These are phyloP conservation scores for Rhododendron kiyosumense DNA, from an alignment of 148 eudicot genomes.

Conservation along the genomic window DNA sequence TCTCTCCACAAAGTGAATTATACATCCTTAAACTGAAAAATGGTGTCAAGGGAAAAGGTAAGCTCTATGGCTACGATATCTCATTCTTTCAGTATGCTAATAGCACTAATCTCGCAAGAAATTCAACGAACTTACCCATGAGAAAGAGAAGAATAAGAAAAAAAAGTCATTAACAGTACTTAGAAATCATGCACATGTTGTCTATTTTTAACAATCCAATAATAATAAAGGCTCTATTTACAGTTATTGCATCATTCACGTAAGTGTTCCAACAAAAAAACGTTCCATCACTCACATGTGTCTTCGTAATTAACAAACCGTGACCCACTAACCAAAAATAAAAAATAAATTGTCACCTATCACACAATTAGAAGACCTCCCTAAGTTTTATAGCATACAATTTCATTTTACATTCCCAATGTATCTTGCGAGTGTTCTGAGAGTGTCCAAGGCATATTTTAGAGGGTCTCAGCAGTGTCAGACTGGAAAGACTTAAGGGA, in stretches of 20 bases:
- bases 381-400: neutral
- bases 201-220: no score
- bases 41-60: neutral
- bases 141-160: neutral
- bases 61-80: neutral
- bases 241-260: no score
- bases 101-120: neutral
- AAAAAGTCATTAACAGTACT: no score
- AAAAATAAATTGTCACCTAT: no score
- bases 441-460: no score
- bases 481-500: no score
- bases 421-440: neutral
- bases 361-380: neutral
- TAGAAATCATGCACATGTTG: no score
- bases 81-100: neutral
- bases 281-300: no score
- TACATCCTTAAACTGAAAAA: conserved; percentile 51
- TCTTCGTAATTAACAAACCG: neutral
- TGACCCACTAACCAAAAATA: neutral
- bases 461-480: neutral
- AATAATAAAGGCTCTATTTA: no score
- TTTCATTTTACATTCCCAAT: no score
- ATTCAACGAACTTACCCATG: neutral
- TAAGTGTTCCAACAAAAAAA: no score
- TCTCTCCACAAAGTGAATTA: conserved; percentile 52